These are phyloP conservation scores for Geotrichum klebahnii DNA, from an alignment of 1,139 yeast species.

Conservation along the genomic window DNA sequence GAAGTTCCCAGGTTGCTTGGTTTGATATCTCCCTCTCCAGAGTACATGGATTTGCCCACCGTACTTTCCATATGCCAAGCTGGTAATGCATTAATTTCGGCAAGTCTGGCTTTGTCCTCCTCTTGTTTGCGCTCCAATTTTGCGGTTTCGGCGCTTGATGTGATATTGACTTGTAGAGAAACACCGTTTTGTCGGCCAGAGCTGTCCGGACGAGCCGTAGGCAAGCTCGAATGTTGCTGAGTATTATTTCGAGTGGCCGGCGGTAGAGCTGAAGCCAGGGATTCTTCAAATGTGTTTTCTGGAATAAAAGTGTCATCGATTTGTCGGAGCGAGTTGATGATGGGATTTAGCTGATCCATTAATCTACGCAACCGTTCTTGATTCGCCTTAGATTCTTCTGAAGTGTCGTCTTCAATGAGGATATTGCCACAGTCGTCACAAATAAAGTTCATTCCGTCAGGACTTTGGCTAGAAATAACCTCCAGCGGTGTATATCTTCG, in stretches of 20 bases:
- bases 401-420: conserved; percentile 82
- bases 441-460: conserved; percentile 72
- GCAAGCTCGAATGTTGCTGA: conserved; percentile 24
- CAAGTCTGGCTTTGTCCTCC: conserved; percentile 53
- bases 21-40: conserved; percentile 10
- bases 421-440: conserved; percentile 79
- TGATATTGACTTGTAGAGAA: conserved; percentile 82
- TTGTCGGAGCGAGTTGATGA: conserved; percentile 73
- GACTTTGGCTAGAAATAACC: conserved; percentile 75
- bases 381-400: conserved; percentile 72
- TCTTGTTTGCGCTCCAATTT: conserved; percentile 53
- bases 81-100: conserved; percentile 91
- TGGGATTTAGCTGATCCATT: conserved; percentile 87
- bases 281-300: conserved; percentile 81
- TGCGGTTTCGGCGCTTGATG: conserved; percentile 81
- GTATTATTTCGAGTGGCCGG: conserved; percentile 38
- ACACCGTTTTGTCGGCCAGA: conserved; percentile 41
- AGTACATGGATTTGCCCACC: conserved; percentile 49
- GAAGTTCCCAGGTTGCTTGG: conserved; percentile 30
- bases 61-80: conserved; percentile 94
- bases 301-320: conserved; percentile 83
- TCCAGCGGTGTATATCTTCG: conserved; percentile 80
- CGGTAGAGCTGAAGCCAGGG: conserved; percentile 75
- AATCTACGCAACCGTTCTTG: conserved; percentile 78
- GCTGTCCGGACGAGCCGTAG: conserved; percentile 20